phyloP scores from a whole-genome alignment of 768 basidiomycete species.

The Boletus barrowsii region DNA sequence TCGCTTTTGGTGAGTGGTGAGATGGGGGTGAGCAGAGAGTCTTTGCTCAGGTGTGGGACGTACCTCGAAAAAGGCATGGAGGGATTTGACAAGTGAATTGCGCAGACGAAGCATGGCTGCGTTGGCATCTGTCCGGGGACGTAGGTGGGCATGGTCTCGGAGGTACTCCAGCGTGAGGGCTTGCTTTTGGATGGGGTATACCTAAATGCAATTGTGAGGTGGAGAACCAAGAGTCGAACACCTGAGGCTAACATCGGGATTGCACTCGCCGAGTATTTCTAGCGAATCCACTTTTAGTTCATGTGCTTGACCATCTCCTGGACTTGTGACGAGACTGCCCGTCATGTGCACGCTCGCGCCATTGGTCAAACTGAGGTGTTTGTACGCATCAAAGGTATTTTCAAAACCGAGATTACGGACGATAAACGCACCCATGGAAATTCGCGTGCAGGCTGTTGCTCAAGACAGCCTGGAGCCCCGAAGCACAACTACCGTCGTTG shows the following conservation, averaged over 20 bases:
- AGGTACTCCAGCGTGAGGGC: conserved; percentile 73
- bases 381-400: conserved; percentile 2
- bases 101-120: conserved; percentile 77
- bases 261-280: conserved; percentile 52
- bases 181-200: conserved; percentile 93
- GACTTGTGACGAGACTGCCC: conserved; percentile 46
- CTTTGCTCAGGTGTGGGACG: conserved; percentile 16
- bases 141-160: conserved; percentile 84
- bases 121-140: conserved; percentile 70
- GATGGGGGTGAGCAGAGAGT: background rate
- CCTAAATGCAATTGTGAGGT: conserved; percentile 38
- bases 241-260: conserved; percentile 45
- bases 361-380: conserved; percentile 42
- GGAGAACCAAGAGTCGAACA: background rate
- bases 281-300: conserved; percentile 52
- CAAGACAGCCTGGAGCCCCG: conserved; percentile 80
- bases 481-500: conserved; percentile 71
- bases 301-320: conserved; percentile 47
- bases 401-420: background rate
- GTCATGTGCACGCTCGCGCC: conserved; percentile 52
- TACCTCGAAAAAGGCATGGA: conserved; percentile 75
- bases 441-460: conserved; percentile 22
- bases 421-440: conserved; percentile 17
- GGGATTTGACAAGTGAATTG: conserved; percentile 49
- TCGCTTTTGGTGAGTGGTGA: conserved; percentile 14